Base-by-base conservation (phyloP, 225 moss, liverwort and hornwort genomes). In the Pleurozium schreberi region DNA sequence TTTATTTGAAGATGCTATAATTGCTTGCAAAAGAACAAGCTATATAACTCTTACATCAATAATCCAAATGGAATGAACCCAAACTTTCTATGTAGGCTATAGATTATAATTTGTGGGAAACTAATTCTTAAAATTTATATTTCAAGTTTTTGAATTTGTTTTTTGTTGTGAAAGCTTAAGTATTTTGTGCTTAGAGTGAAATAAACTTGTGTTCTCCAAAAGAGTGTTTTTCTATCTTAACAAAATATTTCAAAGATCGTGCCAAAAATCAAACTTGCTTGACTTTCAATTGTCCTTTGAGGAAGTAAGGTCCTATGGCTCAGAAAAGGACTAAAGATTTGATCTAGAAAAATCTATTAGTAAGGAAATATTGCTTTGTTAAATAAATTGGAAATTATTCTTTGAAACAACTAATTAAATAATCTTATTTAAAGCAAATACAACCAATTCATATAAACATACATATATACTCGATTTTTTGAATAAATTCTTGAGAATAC, bases 301-400 rank as follows among this genome's bases (percentile, higher is more conserved):
- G 3, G 4, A 0, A 10, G 28, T 8, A 27, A 10, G 27, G 5
- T 28, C 28, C 0, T 1, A 1, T 45, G 0, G 6, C 4, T 0
- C 0, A 1, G 3, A 6, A 30, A 30, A 18, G 13, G 11, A 5
- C 1, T 73, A 0, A 3, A 73, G 30, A 73, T 30, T 73, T 17
- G 9, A 71, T 73, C 10, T 73, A 6, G 1, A 45, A 45, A 30
- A 45, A 0, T 45, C 9, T 45, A 43, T 3, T 28, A 17, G 6
- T 73, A 27, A 45, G 1, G n/a, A n/a, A n/a, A n/a, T n/a, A n/a
- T n/a, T n/a, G n/a, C n/a, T n/a, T n/a, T n/a, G n/a, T n/a, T n/a
- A n/a, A n/a, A n/a, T n/a, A n/a, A n/a, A n/a, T n/a, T n/a, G n/a
- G n/a, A n/a, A n/a, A n/a, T n/a, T n/a, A n/a, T n/a, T n/a, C n/a